phyloP scores from a whole-genome alignment of 2,329 filamentous ascomycete genomes.

The Exophiala xenobiotica region DNA sequence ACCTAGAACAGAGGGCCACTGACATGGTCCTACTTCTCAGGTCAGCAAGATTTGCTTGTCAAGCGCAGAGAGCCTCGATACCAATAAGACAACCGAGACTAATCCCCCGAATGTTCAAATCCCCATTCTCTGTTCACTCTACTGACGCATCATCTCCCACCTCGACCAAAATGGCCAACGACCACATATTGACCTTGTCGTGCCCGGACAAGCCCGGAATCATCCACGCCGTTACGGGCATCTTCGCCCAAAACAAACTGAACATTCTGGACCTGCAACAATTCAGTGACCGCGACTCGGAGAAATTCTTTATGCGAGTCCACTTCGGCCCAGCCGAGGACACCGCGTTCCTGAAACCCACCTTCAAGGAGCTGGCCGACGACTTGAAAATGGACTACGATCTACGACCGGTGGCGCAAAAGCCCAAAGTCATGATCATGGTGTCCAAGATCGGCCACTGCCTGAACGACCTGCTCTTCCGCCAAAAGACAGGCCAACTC shows the following conservation, averaged over 20 bases:
- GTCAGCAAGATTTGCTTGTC: not conserved
- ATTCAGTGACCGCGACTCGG: constrained; percentile 71
- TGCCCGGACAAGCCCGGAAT: constrained; percentile 84
- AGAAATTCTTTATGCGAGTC: constrained; percentile 85
- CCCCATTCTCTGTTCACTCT: not conserved
- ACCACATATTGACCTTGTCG: constrained; percentile 75
- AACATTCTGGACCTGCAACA: constrained; percentile 85
- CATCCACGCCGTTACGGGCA: constrained; percentile 77
- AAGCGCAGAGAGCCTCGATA: too few species aligned
- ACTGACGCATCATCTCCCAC: not conserved
- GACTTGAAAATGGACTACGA: constrained; percentile 70
- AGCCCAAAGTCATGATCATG: constrained; percentile 80
- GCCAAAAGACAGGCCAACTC: constrained; percentile 71
- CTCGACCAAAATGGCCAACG: constrained; percentile 40
- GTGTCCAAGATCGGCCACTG: constrained; percentile 87
- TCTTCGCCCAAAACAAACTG: constrained; percentile 70
- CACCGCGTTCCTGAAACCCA: constrained; percentile 48
- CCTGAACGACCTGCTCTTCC: constrained; percentile 79
- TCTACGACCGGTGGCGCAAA: constrained; percentile 65
- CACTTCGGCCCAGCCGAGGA: constrained; percentile 67
- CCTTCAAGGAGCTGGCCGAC: constrained; percentile 61
- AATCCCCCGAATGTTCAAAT: too few species aligned
- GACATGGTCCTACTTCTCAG: not conserved
- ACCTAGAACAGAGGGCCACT: not conserved
- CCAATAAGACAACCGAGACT: not conserved